Percentiles rank a stretch among this genome's conserved stretches.
These are phyloP conservation scores for Heracleum sosnowskyi DNA, from an alignment of 129 eudicot genomes.

Conservation along the genomic window DNA sequence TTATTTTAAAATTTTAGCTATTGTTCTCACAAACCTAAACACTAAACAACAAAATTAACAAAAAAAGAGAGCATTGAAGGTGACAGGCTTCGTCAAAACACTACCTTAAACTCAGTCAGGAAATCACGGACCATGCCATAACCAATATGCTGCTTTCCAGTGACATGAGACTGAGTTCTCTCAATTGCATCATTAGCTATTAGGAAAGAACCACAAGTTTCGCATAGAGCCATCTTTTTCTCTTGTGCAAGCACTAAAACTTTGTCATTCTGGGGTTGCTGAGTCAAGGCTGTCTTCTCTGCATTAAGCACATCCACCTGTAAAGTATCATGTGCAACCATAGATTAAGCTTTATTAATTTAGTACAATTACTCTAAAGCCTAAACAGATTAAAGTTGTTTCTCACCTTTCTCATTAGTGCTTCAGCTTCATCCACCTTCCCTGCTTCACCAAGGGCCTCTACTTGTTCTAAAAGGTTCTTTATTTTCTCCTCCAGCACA, in stretches of 20 bases:
- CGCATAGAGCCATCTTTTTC: conserved; percentile 97
- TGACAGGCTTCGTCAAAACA: background rate
- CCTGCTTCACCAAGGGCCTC: conserved; percentile 99
- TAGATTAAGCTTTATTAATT: background rate
- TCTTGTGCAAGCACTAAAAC: conserved; percentile 71
- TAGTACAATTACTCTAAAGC: background rate
- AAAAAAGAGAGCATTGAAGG: background rate
- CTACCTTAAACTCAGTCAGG: conserved; percentile 62
- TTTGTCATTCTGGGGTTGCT: conserved; percentile 62
- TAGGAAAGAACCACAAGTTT: conserved; percentile 88
- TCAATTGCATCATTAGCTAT: conserved; percentile 91
- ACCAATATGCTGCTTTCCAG: conserved; percentile 96
- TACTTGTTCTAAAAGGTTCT: conserved; percentile 84
- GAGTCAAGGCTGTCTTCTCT: conserved; percentile 76
- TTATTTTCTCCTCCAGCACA: conserved; percentile 82
- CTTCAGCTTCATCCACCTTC: conserved; percentile 98
- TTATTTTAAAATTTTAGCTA: too few relatives aligned
- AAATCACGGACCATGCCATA: conserved; percentile 86
- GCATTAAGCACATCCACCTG: conserved; percentile 87
- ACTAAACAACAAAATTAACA: background rate
- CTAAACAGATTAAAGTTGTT: conserved; percentile 7
- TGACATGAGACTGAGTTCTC: conserved; percentile 91
- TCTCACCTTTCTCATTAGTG: conserved; percentile 92
- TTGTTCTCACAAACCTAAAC: too few relatives aligned
- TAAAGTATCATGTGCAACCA: conserved; percentile 1